Percentiles rank a stretch among this genome's conserved stretches.
Evolutionary conservation across 1,284 basidiomycete species (phyloP).

Genomic region (Porogramme epimiltina): DNA sequence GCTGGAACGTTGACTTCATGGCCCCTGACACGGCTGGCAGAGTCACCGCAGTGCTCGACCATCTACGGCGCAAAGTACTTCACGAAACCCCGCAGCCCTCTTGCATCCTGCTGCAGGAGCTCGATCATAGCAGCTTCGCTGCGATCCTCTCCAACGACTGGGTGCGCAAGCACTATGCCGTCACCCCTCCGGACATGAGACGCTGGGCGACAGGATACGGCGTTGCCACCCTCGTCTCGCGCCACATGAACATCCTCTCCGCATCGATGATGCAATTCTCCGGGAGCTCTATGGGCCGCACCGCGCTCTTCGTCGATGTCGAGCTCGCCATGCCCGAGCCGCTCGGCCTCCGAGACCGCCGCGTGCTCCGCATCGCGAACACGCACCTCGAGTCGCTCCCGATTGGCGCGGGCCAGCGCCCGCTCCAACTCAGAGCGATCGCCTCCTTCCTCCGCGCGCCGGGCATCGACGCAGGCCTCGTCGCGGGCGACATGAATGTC

Average conservation of each 20-base stretch:
- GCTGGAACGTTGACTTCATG: constrained; percentile 69
- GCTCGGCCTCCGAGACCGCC: background rate
- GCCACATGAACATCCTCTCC: constrained; percentile 47
- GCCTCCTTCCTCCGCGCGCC: constrained; percentile 47
- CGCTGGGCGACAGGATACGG: constrained; percentile 62
- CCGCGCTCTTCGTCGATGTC: constrained; percentile 59
- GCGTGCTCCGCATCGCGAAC: constrained; percentile 58
- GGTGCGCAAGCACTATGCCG: constrained; percentile 59
- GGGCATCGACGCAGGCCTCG: constrained; percentile 54
- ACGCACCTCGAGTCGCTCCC: constrained; percentile 70
- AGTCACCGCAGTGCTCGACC: constrained; percentile 47
- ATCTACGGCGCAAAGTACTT: constrained; percentile 55
- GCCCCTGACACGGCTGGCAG: constrained; percentile 41
- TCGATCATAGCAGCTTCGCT: constrained; percentile 44
- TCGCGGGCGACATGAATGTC: constrained; percentile 73
- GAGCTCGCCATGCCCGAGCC: constrained; percentile 31
- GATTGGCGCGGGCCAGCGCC: constrained; percentile 43
- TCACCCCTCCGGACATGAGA: constrained; percentile 51
- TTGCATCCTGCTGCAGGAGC: constrained; percentile 68
- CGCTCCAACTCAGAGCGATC: constrained; percentile 54
- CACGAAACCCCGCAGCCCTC: constrained; percentile 51
- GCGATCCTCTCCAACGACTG: constrained; percentile 55
- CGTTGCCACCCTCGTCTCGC: constrained; percentile 64
- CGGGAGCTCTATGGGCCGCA: constrained; percentile 49
- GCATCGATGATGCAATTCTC: constrained; percentile 52